Conservation (phyloP, 2,329 filamentous ascomycete species). For the Colletotrichum navitas region DNA sequence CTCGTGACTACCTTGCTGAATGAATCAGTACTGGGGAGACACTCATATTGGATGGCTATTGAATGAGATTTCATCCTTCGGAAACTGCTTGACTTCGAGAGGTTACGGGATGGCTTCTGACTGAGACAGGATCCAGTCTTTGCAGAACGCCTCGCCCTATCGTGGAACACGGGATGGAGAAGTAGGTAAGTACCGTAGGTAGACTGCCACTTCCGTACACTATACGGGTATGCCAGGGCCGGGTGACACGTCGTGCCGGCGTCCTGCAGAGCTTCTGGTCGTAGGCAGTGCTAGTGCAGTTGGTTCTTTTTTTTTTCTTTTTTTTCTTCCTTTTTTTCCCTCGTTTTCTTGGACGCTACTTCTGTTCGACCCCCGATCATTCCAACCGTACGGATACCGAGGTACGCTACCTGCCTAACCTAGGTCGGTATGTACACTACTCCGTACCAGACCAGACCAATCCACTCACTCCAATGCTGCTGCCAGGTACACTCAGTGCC, state of each 20-base stretch:
- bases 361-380: neutral
- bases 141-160: conserved; percentile 16
- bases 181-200: too few species aligned
- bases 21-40: too few species aligned
- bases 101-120: neutral
- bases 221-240: neutral
- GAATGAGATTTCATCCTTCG: neutral
- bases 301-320: neutral
- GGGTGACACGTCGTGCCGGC: conserved; percentile 15
- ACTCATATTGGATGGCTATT: neutral
- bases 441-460: neutral
- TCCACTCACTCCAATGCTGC: neutral
- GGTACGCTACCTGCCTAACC: too few species aligned
- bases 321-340: too few species aligned
- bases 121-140: conserved; percentile 1
- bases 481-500: conserved; percentile 27
- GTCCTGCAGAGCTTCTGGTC: conserved; percentile 30
- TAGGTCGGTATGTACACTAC: too few species aligned
- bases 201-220: too few species aligned
- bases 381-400: neutral
- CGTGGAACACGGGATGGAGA: conserved; percentile 24
- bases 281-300: conserved; percentile 15
- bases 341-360: neutral
- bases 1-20: too few species aligned
- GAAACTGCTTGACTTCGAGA: neutral